Evolutionary conservation across 305 asterid species (phyloP).

Genomic region (Ajuga reptans): DNA sequence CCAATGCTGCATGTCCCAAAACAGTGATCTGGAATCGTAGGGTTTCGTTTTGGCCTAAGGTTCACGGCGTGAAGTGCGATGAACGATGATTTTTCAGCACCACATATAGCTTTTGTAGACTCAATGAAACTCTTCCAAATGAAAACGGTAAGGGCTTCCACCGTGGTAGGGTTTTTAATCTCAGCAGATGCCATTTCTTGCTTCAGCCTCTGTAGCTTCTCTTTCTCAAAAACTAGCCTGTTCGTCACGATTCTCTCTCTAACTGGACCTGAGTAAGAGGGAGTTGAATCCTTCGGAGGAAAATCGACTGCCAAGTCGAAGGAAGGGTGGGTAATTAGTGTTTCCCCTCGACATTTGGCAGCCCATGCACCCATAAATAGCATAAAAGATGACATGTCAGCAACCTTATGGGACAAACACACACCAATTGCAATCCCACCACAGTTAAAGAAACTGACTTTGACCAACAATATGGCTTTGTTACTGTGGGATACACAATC

Average conservation of each 20-base stretch:
- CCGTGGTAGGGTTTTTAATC: neutral
- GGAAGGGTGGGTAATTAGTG: neutral
- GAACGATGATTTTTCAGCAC: neutral
- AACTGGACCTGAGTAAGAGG: neutral
- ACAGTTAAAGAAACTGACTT: neutral
- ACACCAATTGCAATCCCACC: neutral
- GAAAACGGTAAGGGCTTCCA: neutral
- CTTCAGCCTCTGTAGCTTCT: neutral
- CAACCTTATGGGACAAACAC: neutral
- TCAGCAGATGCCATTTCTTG: neutral
- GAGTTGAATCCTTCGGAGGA: neutral
- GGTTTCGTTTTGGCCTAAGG: slow-evolving; percentile 26
- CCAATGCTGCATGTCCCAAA: slow-evolving; percentile 23
- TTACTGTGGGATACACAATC: neutral
- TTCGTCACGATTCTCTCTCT: neutral
- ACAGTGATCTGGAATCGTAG: neutral
- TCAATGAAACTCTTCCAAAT: slow-evolving; percentile 21
- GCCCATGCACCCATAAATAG: neutral
- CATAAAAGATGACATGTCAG: neutral
- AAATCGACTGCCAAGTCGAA: neutral
- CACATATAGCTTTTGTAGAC: neutral
- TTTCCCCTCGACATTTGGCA: neutral
- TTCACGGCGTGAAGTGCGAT: slow-evolving; percentile 26
- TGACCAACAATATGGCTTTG: neutral
- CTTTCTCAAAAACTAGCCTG: neutral